phyloP scores from a whole-genome alignment of 2,329 filamentous ascomycete genomes.

The Chrysoporthe puriensis region DNA sequence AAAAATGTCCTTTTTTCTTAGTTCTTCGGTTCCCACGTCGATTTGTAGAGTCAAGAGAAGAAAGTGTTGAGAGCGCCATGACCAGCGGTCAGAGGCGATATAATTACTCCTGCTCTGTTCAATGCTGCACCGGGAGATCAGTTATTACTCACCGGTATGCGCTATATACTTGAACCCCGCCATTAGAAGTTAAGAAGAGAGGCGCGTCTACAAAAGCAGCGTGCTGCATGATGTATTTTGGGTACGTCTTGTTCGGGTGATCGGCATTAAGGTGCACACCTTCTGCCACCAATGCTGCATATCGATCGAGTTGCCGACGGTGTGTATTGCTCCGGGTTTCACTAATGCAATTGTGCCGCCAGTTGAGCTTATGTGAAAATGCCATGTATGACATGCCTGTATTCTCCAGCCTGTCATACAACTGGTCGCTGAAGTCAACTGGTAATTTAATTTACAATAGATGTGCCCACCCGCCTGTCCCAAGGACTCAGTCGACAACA shows the following conservation, averaged over 20 bases:
- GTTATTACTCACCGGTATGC: too few species aligned
- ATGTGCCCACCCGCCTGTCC: not conserved
- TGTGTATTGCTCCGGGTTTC: not conserved
- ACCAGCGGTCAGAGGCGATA: not conserved
- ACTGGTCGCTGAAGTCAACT: not conserved
- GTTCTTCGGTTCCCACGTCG: too few species aligned
- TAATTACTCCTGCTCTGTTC: not conserved
- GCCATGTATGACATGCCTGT: not conserved
- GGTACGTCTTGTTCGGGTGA: not conserved
- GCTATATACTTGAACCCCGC: too few species aligned
- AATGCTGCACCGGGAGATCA: not conserved
- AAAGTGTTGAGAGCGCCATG: not conserved
- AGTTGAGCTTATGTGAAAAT: not conserved
- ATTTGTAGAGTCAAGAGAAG: too few species aligned
- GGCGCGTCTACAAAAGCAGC: not conserved
- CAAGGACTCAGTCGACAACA: constrained; percentile 51
- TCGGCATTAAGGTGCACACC: not conserved
- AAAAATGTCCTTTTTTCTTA: too few species aligned
- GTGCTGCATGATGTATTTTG: not conserved
- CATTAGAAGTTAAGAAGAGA: not conserved
- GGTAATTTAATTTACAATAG: not conserved
- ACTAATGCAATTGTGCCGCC: not conserved
- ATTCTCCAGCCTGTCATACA: not conserved
- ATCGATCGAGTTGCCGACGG: not conserved
- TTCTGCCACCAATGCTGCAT: not conserved